A percentile compares a stretch with the other conserved stretches of the same genome.
Conservation (phyloP, 148 eudicot genomes). For the Suaeda aralocaspica region DNA sequence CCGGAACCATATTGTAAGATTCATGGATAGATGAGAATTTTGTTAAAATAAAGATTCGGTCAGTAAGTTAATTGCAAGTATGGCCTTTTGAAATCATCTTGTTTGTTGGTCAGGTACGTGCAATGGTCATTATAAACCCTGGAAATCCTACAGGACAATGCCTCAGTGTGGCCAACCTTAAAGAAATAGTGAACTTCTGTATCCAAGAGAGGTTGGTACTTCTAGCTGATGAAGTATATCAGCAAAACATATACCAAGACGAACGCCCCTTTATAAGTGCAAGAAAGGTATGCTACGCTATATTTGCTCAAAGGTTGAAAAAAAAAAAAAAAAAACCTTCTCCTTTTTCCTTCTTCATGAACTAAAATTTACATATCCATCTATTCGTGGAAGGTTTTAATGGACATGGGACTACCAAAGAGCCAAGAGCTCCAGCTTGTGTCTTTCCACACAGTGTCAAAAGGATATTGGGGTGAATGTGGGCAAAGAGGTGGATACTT, state of each 20-base stretch:
- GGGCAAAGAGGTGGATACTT: slow-evolving; percentile 97
- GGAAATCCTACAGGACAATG: slow-evolving; percentile 99
- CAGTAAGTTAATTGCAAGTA: too few relatives aligned
- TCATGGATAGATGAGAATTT: background rate
- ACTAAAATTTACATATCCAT: slow-evolving; percentile 9
- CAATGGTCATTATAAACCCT: slow-evolving; percentile 99
- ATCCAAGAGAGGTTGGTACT: slow-evolving; percentile 68
- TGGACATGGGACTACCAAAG: slow-evolving; percentile 83
- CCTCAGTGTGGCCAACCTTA: slow-evolving; percentile 78
- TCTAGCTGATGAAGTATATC: slow-evolving; percentile 97
- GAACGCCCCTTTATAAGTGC: slow-evolving; percentile 94
- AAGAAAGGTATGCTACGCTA: slow-evolving; percentile 54
- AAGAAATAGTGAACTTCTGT: slow-evolving; percentile 73
- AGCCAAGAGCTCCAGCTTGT: slow-evolving; percentile 90
- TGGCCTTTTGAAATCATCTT: background rate
- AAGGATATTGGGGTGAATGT: slow-evolving; percentile 97
- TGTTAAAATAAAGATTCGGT: too few relatives aligned
- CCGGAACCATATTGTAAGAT: background rate
- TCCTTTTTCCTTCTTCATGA: background rate
- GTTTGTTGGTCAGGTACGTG: slow-evolving; percentile 59
- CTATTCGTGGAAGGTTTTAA: slow-evolving; percentile 48
- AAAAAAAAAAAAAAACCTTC: too few relatives aligned
- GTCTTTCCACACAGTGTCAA: slow-evolving; percentile 95
- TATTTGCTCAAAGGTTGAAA: background rate
- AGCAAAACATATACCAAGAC: slow-evolving; percentile 95